Evolutionary conservation across 2,329 filamentous ascomycete species (phyloP).

Genomic region (Plenodomus biglobosus): DNA sequence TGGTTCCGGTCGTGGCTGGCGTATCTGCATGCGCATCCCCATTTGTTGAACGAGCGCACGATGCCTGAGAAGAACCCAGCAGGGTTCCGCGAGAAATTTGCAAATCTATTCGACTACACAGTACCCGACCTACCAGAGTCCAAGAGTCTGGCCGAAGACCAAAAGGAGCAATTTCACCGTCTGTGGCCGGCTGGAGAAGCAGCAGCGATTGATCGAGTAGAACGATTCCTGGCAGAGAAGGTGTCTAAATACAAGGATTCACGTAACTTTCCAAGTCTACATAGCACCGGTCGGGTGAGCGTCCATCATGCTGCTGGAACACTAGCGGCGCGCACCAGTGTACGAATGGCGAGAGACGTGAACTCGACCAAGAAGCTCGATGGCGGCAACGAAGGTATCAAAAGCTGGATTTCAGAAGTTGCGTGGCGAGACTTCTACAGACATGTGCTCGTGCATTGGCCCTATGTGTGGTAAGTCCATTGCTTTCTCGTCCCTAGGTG

Average conservation of each 20-base stretch:
- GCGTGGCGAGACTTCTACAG: conserved; percentile 57
- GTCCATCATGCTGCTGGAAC: conserved; percentile 51
- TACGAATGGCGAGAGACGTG: conserved; percentile 55
- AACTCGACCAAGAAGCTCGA: conserved; percentile 56
- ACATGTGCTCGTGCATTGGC: conserved; percentile 77
- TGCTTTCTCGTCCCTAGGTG: background rate
- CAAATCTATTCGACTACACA: conserved; percentile 35
- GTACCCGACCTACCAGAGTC: conserved; percentile 57
- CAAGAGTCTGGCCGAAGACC: conserved; percentile 57
- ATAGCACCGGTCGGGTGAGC: conserved; percentile 47
- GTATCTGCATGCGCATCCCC: conserved; percentile 68
- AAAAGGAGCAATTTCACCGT: conserved; percentile 43
- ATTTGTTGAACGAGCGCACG: conserved; percentile 65
- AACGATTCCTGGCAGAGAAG: conserved; percentile 52
- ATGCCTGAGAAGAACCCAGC: conserved; percentile 59
- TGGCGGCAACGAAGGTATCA: conserved; percentile 46
- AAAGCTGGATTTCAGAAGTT: conserved; percentile 55
- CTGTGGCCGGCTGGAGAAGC: conserved; percentile 52
- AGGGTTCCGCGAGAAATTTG: conserved; percentile 52
- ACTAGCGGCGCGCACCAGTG: conserved; percentile 49
- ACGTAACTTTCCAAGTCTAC: conserved; percentile 47
- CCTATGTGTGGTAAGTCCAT: conserved; percentile 69
- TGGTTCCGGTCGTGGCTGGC: conserved; percentile 79
- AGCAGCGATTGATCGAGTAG: conserved; percentile 46
- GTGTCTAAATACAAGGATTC: conserved; percentile 44